Conservation (phyloP, 2,329 filamentous ascomycete genomes). For the Monosporascus ibericus region DNA sequence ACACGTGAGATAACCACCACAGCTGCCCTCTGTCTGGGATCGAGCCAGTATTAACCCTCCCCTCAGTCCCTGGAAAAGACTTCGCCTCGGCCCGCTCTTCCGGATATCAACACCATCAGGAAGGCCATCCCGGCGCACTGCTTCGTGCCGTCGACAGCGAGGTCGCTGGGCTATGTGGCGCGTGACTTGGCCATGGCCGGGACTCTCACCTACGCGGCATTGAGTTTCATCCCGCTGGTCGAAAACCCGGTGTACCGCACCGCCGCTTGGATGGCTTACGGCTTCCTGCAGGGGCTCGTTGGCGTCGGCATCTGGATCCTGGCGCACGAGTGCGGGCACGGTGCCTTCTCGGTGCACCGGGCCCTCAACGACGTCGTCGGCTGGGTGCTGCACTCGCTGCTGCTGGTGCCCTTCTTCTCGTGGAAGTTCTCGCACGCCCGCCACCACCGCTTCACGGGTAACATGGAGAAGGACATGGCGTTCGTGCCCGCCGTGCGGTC, state of each 20-base stretch:
- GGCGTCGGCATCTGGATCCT: constrained; percentile 66
- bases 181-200: constrained; percentile 48
- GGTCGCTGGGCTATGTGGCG: constrained; percentile 49
- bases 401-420: constrained; percentile 65
- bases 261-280: constrained; percentile 51
- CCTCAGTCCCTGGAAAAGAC: constrained; percentile 8
- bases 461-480: constrained; percentile 62
- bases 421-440: constrained; percentile 67
- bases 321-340: constrained; percentile 66
- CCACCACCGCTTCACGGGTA: constrained; percentile 63
- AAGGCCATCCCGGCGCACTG: constrained; percentile 55
- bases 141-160: constrained; percentile 48
- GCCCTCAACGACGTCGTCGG: constrained; percentile 56
- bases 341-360: constrained; percentile 55
- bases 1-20: constrained; percentile 5
- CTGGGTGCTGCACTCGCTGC: constrained; percentile 58
- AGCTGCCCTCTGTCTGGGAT: not conserved
- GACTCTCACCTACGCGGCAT: constrained; percentile 42
- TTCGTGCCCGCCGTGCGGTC: constrained; percentile 49
- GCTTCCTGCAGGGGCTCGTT: constrained; percentile 58
- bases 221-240: constrained; percentile 48
- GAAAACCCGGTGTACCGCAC: constrained; percentile 36
- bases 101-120: constrained; percentile 42
- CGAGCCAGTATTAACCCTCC: not conserved
- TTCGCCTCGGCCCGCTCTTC: constrained; percentile 24